Evolutionary conservation across 2,329 filamentous ascomycete genomes (phyloP).

Genomic region (Diaporthe capsici): DNA sequence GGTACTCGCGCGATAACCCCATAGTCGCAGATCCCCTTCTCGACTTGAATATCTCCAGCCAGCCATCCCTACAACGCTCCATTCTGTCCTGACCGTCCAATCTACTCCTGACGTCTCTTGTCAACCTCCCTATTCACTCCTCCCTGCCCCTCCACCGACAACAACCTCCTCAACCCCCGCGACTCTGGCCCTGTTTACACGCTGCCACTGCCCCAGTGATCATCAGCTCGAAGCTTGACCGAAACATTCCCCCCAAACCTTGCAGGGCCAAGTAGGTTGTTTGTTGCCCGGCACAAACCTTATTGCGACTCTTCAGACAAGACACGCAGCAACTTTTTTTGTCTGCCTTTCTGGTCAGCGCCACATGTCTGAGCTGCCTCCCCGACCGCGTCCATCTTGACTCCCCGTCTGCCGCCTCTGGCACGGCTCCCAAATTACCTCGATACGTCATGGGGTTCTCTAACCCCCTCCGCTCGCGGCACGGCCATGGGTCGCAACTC

Average conservation of each 20-base stretch:
- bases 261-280: slow-evolving; percentile 14
- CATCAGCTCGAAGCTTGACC: slow-evolving; percentile 22
- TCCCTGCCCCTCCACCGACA: slow-evolving; percentile 25
- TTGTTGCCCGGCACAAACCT: slow-evolving; percentile 18
- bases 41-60: slow-evolving; percentile 31
- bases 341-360: slow-evolving; percentile 22
- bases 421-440: slow-evolving; percentile 21
- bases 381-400: slow-evolving; percentile 17
- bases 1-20: not conserved
- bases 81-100: slow-evolving; percentile 20
- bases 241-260: slow-evolving; percentile 11
- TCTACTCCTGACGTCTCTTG: slow-evolving; percentile 25
- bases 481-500: slow-evolving; percentile 56
- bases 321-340: slow-evolving; percentile 2
- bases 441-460: slow-evolving; percentile 44
- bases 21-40: slow-evolving; percentile 33
- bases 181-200: slow-evolving; percentile 10
- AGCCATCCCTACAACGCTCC: slow-evolving; percentile 29
- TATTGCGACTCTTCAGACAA: slow-evolving; percentile 16
- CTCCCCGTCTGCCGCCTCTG: slow-evolving; percentile 25
- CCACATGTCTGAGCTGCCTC: slow-evolving; percentile 27
- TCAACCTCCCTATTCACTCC: slow-evolving; percentile 8
- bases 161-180: not conserved
- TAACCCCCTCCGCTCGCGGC: slow-evolving; percentile 63
- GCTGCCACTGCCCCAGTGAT: slow-evolving; percentile 1